Conservation (phyloP, 257 asterid species). For the Forsythia suspensa region DNA sequence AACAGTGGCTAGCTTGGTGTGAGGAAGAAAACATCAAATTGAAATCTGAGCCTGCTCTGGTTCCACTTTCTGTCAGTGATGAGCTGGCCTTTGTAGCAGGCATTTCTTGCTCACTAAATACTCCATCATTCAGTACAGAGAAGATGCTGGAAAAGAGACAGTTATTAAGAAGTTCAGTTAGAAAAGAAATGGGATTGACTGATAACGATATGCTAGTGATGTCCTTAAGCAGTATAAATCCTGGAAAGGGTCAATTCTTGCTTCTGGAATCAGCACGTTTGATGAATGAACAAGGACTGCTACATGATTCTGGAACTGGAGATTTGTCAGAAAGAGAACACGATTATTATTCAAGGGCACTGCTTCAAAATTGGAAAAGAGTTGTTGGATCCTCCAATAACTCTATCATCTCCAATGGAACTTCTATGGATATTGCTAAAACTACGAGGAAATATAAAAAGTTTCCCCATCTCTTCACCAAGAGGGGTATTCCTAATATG, state of each 20-base stretch:
- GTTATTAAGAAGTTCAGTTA: constrained; percentile 58
- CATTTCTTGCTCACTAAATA: constrained; percentile 68
- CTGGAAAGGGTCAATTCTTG: constrained; percentile 91
- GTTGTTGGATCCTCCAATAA: constrained; percentile 23
- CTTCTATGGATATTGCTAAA: neutral
- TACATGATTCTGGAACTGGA: constrained; percentile 29
- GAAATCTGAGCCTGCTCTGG: constrained; percentile 68
- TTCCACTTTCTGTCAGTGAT: constrained; percentile 91
- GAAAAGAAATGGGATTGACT: constrained; percentile 84
- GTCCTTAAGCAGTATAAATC: constrained; percentile 87
- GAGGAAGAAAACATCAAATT: constrained; percentile 77
- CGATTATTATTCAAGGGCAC: constrained; percentile 54
- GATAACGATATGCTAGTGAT: constrained; percentile 76
- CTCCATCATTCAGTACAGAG: constrained; percentile 73
- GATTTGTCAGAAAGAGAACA: constrained; percentile 34
- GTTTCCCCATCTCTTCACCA: constrained; percentile 15
- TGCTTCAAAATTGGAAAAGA: constrained; percentile 43
- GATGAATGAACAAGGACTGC: constrained; percentile 44
- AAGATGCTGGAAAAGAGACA: constrained; percentile 73
- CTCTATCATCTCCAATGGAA: constrained; percentile 19
- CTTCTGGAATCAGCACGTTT: constrained; percentile 77
- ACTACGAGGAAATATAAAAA: constrained; percentile 15
- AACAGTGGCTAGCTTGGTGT: constrained; percentile 91
- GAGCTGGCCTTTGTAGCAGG: constrained; percentile 96
- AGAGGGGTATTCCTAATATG: constrained; percentile 14